These are phyloP conservation scores for Kodamaea alishanica DNA, from an alignment of 1,139 yeast species.

Conservation along the genomic window DNA sequence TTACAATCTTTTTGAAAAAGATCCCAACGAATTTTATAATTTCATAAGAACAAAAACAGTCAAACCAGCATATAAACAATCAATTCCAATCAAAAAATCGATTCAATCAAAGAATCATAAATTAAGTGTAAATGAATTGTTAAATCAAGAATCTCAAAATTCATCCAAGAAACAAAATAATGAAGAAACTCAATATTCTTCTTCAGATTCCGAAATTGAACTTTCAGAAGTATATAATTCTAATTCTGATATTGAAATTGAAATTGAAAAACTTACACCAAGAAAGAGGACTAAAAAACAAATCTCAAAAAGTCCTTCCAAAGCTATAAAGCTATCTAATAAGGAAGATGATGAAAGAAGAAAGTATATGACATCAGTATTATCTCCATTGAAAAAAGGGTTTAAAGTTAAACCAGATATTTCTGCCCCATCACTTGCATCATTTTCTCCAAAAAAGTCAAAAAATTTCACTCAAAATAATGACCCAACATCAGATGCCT, in stretches of 20 bases:
- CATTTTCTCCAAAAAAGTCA: constrained; percentile 22
- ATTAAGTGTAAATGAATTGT: neutral
- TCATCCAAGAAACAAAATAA: neutral
- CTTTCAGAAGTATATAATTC: neutral
- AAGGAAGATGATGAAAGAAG: constrained; percentile 9
- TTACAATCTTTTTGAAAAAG: constrained; percentile 16
- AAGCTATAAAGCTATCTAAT: constrained; percentile 5
- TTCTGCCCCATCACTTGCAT: constrained; percentile 23
- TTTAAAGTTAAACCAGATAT: constrained; percentile 26
- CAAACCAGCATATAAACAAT: constrained; percentile 18
- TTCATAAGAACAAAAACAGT: constrained; percentile 20
- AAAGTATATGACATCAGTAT: constrained; percentile 21
- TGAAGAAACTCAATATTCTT: neutral
- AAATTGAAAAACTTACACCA: constrained; percentile 1
- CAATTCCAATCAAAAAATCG: neutral
- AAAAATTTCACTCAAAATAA: constrained; percentile 5
- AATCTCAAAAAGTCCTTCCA: constrained; percentile 5
- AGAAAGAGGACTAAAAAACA: constrained; percentile 5
- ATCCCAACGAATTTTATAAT: constrained; percentile 26
- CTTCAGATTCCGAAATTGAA: neutral
- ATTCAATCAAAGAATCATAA: neutral
- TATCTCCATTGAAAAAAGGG: constrained; percentile 29
- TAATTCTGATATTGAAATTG: neutral
- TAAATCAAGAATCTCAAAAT: neutral
- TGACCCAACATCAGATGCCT: constrained; percentile 37